These are phyloP conservation scores for Claviceps quebecensis DNA, from an alignment of 2,329 filamentous ascomycete species.

Conservation along the genomic window DNA sequence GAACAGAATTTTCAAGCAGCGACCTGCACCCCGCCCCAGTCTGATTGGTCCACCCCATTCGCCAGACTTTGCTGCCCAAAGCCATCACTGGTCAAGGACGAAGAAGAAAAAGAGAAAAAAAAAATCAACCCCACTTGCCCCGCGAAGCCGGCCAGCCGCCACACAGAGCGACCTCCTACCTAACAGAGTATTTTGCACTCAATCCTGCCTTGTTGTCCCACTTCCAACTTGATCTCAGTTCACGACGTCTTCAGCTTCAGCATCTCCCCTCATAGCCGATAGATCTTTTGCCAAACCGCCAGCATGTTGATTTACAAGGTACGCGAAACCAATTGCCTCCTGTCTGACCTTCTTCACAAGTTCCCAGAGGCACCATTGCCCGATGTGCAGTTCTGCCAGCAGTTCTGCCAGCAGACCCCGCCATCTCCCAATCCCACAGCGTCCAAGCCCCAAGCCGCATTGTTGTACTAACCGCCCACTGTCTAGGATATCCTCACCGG, in stretches of 20 bases:
- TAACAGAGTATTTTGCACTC: slow-evolving; percentile 1
- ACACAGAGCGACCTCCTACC: neutral
- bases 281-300: slow-evolving; percentile 22
- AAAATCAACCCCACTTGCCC: neutral
- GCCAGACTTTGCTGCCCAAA: too few relatives aligned
- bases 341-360: too few relatives aligned
- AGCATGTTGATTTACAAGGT: slow-evolving; percentile 67
- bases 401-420: too few relatives aligned
- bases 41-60: too few relatives aligned
- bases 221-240: slow-evolving; percentile 1
- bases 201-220: neutral
- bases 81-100: neutral
- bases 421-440: slow-evolving; percentile 1
- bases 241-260: slow-evolving; percentile 5
- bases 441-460: neutral
- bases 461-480: slow-evolving; percentile 13
- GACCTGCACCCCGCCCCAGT: too few relatives aligned
- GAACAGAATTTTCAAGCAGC: too few relatives aligned
- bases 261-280: slow-evolving; percentile 8
- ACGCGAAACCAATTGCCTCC: slow-evolving; percentile 11
- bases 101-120: neutral
- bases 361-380: too few relatives aligned
- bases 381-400: too few relatives aligned
- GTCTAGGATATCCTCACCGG: slow-evolving; percentile 70
- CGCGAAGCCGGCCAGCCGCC: neutral